These are phyloP conservation scores for Colletotrichum sp. DNA, from an alignment of 2,329 filamentous ascomycete genomes.

Conservation along the genomic window DNA sequence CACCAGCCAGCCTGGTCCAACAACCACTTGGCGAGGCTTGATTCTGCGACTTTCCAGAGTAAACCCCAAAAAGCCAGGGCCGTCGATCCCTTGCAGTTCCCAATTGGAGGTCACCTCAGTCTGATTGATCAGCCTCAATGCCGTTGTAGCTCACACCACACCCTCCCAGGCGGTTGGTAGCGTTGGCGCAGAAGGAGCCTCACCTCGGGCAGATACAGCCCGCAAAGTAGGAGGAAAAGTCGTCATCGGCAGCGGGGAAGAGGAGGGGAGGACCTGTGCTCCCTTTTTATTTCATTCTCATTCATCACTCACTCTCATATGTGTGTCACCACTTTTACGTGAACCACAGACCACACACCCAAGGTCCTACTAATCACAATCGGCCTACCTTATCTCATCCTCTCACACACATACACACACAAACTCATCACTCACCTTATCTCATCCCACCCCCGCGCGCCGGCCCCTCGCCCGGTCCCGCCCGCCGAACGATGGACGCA, in stretches of 20 bases:
- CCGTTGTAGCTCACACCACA: not conserved
- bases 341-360: not conserved
- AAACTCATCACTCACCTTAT: not conserved
- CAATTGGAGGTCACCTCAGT: not conserved
- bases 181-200: not conserved
- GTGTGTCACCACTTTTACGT: constrained; percentile 11
- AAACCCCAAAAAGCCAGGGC: not conserved
- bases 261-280: not conserved
- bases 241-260: not conserved
- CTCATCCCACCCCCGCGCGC: not conserved
- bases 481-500: constrained; percentile 12
- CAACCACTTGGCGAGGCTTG: not conserved
- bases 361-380: not conserved
- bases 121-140: constrained; percentile 7
- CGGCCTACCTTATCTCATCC: not conserved
- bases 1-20: not conserved
- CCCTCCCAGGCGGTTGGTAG: not conserved
- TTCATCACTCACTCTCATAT: not conserved
- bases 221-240: not conserved
- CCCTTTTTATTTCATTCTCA: not conserved
- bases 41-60: not conserved
- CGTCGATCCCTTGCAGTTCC: not conserved
- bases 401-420: not conserved
- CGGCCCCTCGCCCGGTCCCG: constrained; percentile 11
- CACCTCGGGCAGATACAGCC: not conserved